These are phyloP conservation scores for Bipolaris bicolor DNA, from an alignment of 2,329 filamentous ascomycete genomes.

Conservation along the genomic window DNA sequence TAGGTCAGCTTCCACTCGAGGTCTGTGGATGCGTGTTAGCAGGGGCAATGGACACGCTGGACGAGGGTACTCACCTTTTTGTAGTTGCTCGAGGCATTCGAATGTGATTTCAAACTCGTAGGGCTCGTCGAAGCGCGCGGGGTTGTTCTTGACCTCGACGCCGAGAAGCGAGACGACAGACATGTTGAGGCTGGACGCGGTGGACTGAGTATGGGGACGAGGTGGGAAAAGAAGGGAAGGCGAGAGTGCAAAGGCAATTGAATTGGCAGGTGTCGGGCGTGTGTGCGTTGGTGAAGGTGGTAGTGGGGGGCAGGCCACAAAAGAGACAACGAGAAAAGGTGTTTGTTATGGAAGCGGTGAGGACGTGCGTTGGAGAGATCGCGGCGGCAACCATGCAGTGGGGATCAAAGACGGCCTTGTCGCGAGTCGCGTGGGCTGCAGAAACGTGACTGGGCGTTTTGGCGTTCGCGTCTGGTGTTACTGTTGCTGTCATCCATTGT, in stretches of 20 bases:
- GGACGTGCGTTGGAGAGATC: conserved; percentile 31
- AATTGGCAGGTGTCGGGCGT: conserved; percentile 4
- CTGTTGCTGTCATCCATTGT: background rate
- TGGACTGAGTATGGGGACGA: background rate
- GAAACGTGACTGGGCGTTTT: conserved; percentile 28
- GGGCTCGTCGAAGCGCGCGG: conserved; percentile 86
- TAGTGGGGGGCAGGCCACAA: conserved; percentile 8
- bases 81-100: conserved; percentile 91
- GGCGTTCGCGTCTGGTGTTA: conserved; percentile 20
- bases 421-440: conserved; percentile 12
- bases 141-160: conserved; percentile 96
- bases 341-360: conserved; percentile 31
- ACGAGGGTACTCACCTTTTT: conserved; percentile 71
- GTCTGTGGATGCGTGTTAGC: conserved; percentile 62
- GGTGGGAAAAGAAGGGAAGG: background rate
- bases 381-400: conserved; percentile 27
- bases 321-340: conserved; percentile 19
- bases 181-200: conserved; percentile 63
- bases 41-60: background rate
- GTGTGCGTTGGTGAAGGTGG: background rate
- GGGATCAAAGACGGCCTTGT: conserved; percentile 8
- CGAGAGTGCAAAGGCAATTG: background rate
- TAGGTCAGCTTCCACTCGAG: conserved; percentile 99
- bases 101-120: conserved; percentile 99
- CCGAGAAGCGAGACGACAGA: conserved; percentile 95